phyloP scores from a whole-genome alignment of 75 land plant species.

The Larix kaempferi region DNA sequence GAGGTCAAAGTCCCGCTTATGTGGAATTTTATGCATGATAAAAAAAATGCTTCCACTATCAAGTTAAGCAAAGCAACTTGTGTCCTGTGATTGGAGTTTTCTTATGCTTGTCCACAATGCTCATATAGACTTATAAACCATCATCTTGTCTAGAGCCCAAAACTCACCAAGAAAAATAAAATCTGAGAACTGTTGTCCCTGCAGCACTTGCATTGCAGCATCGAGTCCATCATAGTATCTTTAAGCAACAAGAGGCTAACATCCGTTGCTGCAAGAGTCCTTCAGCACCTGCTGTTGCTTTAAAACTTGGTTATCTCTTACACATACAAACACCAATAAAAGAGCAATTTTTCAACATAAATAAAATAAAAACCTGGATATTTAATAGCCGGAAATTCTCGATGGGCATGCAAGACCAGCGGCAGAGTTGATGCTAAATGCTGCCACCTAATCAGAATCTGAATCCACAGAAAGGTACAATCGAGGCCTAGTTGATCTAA shows the following conservation, averaged over 20 bases:
- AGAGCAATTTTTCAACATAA: background rate
- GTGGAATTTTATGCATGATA: background rate
- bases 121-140: background rate
- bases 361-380: background rate
- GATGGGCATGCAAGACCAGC: background rate
- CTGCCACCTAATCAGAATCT: conserved; percentile 40
- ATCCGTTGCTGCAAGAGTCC: background rate
- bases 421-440: conserved; percentile 2
- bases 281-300: background rate
- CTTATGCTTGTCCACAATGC: background rate
- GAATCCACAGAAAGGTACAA: conserved; percentile 51
- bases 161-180: background rate
- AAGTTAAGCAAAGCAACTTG: background rate
- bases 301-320: background rate
- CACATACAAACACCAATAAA: background rate
- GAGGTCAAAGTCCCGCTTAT: background rate
- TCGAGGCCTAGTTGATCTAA: conserved; percentile 50
- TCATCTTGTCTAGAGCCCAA: background rate
- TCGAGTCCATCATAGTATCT: background rate
- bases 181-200: background rate
- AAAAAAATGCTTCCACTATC: background rate
- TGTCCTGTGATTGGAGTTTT: background rate
- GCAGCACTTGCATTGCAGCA: background rate
- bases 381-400: background rate
- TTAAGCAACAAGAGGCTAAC: background rate